Evolutionary conservation across 208 protist genomes (phyloP).

Genomic region (Leishmania gerbilli): DNA sequence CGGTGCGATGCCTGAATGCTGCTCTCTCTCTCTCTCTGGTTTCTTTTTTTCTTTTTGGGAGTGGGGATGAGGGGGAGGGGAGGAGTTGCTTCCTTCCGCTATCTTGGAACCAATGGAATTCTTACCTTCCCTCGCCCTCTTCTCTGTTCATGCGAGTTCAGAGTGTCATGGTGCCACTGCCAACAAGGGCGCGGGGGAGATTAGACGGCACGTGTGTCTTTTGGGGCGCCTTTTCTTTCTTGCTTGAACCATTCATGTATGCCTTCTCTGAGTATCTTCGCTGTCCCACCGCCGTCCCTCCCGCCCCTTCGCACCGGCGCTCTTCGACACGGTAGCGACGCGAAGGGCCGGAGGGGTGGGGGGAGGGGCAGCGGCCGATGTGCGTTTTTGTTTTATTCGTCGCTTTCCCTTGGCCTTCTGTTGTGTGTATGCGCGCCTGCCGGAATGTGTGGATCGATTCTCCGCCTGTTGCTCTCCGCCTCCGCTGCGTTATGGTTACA

Average conservation of each 20-base stretch:
- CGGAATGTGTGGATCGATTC: not conserved
- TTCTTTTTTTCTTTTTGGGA: not conserved
- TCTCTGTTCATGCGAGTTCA: not conserved
- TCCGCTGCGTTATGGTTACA: not conserved
- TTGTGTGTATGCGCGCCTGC: not conserved
- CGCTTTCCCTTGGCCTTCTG: not conserved
- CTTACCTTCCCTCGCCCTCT: not conserved
- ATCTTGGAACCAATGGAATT: not conserved
- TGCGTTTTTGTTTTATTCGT: constrained; percentile 16
- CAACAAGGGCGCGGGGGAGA: no score
- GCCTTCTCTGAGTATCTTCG: not conserved
- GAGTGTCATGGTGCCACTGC: no score
- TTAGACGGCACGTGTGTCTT: not conserved
- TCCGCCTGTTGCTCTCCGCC: not conserved
- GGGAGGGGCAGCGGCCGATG: not conserved
- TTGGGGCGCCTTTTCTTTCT: not conserved
- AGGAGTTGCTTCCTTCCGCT: not conserved
- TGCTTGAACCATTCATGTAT: not conserved
- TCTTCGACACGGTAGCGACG: not conserved
- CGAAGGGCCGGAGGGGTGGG: not conserved
- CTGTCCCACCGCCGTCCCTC: not conserved
- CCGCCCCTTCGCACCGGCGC: not conserved
- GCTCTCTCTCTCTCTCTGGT: no score
- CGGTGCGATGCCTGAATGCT: not conserved
- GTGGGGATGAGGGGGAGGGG: no score